Evolutionary conservation across 306 rosid species (phyloP).

Genomic region (Hippophae tibetana): DNA sequence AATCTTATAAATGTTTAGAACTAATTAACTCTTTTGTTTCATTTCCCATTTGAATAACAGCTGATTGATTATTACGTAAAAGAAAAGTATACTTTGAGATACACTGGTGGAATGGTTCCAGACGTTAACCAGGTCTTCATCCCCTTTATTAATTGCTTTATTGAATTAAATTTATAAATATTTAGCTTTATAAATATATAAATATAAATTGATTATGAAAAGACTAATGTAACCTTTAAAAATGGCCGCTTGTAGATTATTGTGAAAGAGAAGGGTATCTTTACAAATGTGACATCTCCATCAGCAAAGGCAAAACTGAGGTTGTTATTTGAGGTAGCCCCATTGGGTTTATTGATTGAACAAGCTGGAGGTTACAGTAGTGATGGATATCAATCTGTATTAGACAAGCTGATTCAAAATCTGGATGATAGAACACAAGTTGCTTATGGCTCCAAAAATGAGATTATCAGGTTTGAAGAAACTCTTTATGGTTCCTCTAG

Average conservation of each 20-base stretch:
- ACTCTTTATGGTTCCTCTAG: constrained; percentile 91
- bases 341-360: constrained; percentile 76
- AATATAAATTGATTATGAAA: neutral
- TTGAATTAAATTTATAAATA: no score
- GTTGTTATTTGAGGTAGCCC: constrained; percentile 94
- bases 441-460: constrained; percentile 89
- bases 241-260: constrained; percentile 44
- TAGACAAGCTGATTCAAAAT: constrained; percentile 62
- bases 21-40: constrained; percentile 19
- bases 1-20: neutral
- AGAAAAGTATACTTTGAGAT: constrained; percentile 93
- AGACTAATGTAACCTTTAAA: neutral
- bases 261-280: constrained; percentile 89
- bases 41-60: constrained; percentile 27
- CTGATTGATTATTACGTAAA: constrained; percentile 69
- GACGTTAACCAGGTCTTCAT: constrained; percentile 85
- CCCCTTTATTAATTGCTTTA: neutral
- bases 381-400: constrained; percentile 72
- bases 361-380: constrained; percentile 97
- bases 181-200: neutral
- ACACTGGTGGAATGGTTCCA: constrained; percentile 99
- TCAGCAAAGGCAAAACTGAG: constrained; percentile 88
- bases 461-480: constrained; percentile 90
- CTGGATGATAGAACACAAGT: constrained; percentile 94
- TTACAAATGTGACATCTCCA: constrained; percentile 89